These are phyloP conservation scores for Acanthochlamys bracteata DNA, from an alignment of 106 monocot species.

Conservation along the genomic window DNA sequence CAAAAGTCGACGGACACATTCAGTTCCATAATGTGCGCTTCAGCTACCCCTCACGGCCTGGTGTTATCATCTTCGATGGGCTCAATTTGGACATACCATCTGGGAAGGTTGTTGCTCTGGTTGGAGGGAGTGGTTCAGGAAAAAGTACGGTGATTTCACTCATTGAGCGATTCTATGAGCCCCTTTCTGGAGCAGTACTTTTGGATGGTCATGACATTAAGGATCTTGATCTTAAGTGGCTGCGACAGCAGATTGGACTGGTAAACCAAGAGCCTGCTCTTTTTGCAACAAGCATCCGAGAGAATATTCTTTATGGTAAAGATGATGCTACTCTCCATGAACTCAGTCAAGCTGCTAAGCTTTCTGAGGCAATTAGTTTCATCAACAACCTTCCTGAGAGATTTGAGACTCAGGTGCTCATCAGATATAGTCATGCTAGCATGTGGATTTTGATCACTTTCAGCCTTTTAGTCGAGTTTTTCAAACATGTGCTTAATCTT, in stretches of 20 bases:
- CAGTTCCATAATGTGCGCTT: conserved; percentile 56
- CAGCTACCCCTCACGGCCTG: conserved; percentile 88
- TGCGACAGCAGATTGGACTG: conserved; percentile 55
- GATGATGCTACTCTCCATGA: conserved; percentile 62
- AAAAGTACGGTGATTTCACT: conserved; percentile 95
- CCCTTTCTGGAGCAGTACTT: conserved; percentile 41
- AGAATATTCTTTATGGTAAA: conserved; percentile 79
- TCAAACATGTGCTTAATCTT: neutral
- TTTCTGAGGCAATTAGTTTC: conserved; percentile 60
- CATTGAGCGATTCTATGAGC: conserved; percentile 96
- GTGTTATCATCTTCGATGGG: conserved; percentile 50
- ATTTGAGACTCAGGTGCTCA: conserved; percentile 60
- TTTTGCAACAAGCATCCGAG: conserved; percentile 71
- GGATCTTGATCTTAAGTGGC: conserved; percentile 62
- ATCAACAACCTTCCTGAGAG: conserved; percentile 65
- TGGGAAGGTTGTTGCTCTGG: conserved; percentile 82
- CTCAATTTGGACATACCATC: conserved; percentile 69
- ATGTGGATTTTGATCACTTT: too few relatives aligned
- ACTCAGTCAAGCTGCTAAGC: conserved; percentile 50
- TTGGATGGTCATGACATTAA: conserved; percentile 52
- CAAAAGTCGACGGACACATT: conserved; percentile 65
- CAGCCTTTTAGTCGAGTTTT: too few relatives aligned
- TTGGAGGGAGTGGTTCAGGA: conserved; percentile 93
- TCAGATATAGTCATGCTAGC: neutral
- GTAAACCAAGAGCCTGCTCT: conserved; percentile 80